phyloP scores from a whole-genome alignment of 2,329 filamentous ascomycete species.

The Cladophialophora exuberans region DNA sequence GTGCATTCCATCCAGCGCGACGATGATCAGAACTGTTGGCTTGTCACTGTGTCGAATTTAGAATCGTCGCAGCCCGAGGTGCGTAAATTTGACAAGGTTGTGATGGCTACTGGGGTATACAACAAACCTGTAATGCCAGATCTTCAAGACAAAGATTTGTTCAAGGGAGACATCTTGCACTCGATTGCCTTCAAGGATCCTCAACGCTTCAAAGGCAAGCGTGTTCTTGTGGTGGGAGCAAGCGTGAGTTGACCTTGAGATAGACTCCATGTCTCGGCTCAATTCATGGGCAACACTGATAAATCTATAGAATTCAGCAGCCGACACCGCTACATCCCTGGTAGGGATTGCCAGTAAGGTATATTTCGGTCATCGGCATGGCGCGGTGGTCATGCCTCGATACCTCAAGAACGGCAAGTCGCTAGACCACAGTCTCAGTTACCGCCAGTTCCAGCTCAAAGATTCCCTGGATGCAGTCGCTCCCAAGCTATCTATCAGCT shows the following conservation, averaged over 20 bases:
- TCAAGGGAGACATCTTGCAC: constrained; percentile 34
- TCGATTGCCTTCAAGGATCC: constrained; percentile 29
- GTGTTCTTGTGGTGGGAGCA: background rate
- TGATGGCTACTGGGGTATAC: constrained; percentile 37
- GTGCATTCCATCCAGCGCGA: background rate
- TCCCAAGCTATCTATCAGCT: constrained; percentile 14
- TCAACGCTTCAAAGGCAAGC: constrained; percentile 12
- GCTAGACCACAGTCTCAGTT: constrained; percentile 29
- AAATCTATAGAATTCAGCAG: constrained; percentile 36
- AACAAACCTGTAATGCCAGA: constrained; percentile 29
- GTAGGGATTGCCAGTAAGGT: constrained; percentile 21
- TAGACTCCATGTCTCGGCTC: constrained; percentile 14
- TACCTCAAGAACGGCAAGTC: constrained; percentile 30
- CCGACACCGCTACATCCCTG: constrained; percentile 33
- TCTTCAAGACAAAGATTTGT: constrained; percentile 27
- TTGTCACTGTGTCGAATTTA: background rate
- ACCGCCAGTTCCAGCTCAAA: constrained; percentile 24
- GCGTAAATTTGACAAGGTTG: constrained; percentile 41
- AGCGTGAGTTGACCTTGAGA: background rate
- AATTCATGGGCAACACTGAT: constrained; percentile 32
- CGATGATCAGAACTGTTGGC: background rate
- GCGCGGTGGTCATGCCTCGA: constrained; percentile 27
- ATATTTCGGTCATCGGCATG: constrained; percentile 31
- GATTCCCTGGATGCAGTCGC: constrained; percentile 14
- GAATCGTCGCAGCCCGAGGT: background rate